phyloP scores from a whole-genome alignment of 192 early-diverging fungal genomes.

The Gorgonomyces haynaldii region DNA sequence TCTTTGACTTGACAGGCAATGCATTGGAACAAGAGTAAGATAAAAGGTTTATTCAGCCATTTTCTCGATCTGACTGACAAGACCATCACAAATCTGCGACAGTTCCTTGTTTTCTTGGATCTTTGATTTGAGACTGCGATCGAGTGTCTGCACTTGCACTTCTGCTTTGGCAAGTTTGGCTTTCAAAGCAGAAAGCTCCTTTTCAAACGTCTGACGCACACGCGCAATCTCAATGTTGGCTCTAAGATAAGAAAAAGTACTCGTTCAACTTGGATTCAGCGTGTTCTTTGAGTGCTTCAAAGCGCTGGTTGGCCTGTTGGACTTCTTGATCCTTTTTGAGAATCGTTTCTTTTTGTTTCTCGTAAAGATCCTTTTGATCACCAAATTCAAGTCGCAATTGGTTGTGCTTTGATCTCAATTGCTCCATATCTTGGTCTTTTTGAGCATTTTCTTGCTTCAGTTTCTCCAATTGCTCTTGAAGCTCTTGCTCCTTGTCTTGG shows the following conservation, averaged over 20 bases:
- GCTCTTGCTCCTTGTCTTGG: neutral
- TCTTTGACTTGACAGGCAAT: too few species aligned
- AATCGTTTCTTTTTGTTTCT: neutral
- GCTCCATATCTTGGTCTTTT: conserved; percentile 9
- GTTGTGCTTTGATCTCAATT: conserved; percentile 13
- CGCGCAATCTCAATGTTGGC: conserved; percentile 27
- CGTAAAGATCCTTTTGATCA: conserved; percentile 10
- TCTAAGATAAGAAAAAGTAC: conserved; percentile 13
- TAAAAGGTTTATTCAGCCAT: too few species aligned
- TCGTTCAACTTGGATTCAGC: conserved; percentile 29
- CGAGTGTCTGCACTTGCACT: conserved; percentile 14
- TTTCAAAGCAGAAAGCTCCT: conserved; percentile 22
- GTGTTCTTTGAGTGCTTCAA: conserved; percentile 16
- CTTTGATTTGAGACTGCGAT: conserved; percentile 20
- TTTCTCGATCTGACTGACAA: conserved; percentile 16
- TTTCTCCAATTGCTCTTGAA: conserved; percentile 5
- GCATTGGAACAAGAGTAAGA: too few species aligned
- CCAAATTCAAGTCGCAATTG: conserved; percentile 16
- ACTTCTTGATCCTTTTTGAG: conserved; percentile 9
- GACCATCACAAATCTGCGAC: conserved; percentile 27
- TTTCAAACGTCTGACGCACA: conserved; percentile 14
- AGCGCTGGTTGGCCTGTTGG: conserved; percentile 7
- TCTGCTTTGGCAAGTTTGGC: conserved; percentile 22
- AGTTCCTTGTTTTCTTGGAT: conserved; percentile 25
- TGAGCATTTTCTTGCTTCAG: conserved; percentile 6